Base-by-base conservation (phyloP, 345 rosid species). In the Clarkia xantiana region DNA sequence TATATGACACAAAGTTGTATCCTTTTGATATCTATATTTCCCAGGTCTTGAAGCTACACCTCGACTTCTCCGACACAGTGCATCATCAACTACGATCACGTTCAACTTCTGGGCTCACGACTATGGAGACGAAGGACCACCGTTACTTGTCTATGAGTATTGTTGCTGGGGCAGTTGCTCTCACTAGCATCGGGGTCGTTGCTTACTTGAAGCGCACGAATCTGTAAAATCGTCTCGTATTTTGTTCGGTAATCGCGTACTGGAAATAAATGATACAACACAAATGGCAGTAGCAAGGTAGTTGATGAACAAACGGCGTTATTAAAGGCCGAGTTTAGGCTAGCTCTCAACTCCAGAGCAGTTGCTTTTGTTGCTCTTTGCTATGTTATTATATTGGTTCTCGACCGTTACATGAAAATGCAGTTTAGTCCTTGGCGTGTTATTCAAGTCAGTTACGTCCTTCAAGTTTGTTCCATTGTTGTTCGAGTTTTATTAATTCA, bases 121-220 rank as follows among this genome's bases (percentile, higher is more conserved):
- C 41, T 10, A 38, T 47, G 59, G 41, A 57, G 36, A 60, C 56
- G 57, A 5, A 60, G 14, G 25, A 76, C 42, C 57, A 56, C 77
- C 53, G 53, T 14, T 68, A 70, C 11, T 49, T 60, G 63, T 71
- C 63, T 46, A 56, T 76, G 10, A 67, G 84, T 47, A 40, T 82
- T 43, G 52, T 84, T 44, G 74, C 80, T 0, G 77, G 94, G 49
- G 82, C 79, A 17, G 78, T 78, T 53, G 81, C 64, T 11, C 51
- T 91, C 57, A 67, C 95, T 10, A 68, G 93, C 78, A 38, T 86
- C 15, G 77, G 83, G 1, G 58, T 76, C 46, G 40, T 84, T 57
- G 77, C 74, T 42, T 86, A 81, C 76, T 47, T 84, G 46, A 86
- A 82, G 65, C 98, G 95, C 60, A 55, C 85, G 0, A 68, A 70